Percentiles rank a stretch among this genome's conserved stretches.
phyloP scores from a whole-genome alignment of 495 filamentous ascomycete genomes.

The Penicillium robsamsonii region DNA sequence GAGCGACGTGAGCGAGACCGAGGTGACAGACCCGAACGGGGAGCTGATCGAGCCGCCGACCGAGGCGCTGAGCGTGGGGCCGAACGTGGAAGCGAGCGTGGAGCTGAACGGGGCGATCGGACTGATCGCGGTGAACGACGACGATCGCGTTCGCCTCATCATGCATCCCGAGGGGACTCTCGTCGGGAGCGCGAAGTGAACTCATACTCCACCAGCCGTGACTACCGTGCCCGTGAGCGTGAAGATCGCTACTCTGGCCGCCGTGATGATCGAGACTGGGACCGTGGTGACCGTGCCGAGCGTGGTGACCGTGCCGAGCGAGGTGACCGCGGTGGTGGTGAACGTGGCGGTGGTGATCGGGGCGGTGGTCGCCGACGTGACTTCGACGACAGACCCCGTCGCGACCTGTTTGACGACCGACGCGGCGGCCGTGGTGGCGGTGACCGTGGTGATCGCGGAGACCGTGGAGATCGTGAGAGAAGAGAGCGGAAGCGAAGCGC shows the following conservation, averaged over 20 bases:
- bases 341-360: constrained; percentile 40
- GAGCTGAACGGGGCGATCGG: constrained; percentile 38
- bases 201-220: constrained; percentile 84
- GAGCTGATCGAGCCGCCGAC: background rate
- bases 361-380: constrained; percentile 31
- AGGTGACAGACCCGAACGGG: constrained; percentile 46
- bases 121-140: constrained; percentile 59
- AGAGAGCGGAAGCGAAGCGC: constrained; percentile 74
- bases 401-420: constrained; percentile 32
- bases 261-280: constrained; percentile 51
- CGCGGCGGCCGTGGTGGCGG: constrained; percentile 28
- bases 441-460: constrained; percentile 24
- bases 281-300: constrained; percentile 50
- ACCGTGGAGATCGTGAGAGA: constrained; percentile 42
- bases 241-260: constrained; percentile 73
- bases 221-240: constrained; percentile 85
- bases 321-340: constrained; percentile 36
- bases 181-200: constrained; percentile 73
- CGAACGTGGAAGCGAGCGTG: constrained; percentile 3
- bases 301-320: constrained; percentile 17
- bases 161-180: constrained; percentile 53
- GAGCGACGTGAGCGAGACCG: constrained; percentile 53
- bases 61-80: constrained; percentile 22
- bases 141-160: constrained; percentile 74
- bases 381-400: constrained; percentile 31